Evolutionary conservation across 257 asterid genomes (phyloP).

Genomic region (Pogostemon cablin): DNA sequence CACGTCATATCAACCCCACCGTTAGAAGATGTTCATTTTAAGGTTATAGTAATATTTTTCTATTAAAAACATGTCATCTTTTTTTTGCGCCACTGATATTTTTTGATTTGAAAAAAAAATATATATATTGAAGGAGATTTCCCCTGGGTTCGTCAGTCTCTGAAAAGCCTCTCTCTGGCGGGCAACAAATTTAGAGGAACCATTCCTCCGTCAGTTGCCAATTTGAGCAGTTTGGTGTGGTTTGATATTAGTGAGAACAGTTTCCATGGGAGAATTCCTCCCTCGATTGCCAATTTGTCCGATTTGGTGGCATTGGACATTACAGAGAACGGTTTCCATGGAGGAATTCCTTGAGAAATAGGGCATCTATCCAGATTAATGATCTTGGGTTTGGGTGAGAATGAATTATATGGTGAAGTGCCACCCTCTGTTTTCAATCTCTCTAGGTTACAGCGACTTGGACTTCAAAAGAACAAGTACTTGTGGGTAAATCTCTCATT

Average conservation of each 20-base stretch:
- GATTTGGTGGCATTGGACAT: background rate
- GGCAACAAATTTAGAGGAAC: slow-evolving; percentile 2
- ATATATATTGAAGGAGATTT: slow-evolving; percentile 19
- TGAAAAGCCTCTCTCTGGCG: background rate
- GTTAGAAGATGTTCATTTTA: no score
- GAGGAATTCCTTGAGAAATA: no score
- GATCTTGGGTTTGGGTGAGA: no score
- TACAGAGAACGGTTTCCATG: no score
- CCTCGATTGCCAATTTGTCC: slow-evolving; percentile 24
- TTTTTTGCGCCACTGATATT: no score
- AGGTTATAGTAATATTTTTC: no score
- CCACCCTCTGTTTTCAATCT: slow-evolving; percentile 33
- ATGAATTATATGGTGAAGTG: slow-evolving; percentile 20
- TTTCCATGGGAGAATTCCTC: slow-evolving; percentile 29
- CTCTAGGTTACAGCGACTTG: background rate
- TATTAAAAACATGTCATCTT: no score
- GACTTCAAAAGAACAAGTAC: background rate
- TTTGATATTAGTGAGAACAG: background rate
- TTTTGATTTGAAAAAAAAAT: no score
- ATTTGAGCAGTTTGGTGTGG: background rate
- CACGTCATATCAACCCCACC: no score
- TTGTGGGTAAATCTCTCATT: background rate
- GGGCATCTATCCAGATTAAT: no score
- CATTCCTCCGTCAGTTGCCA: slow-evolving; percentile 26
- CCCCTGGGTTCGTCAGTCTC: slow-evolving; percentile 16